phyloP scores from a whole-genome alignment of 345 rosid species.

The Pseudoturritis turrita region DNA sequence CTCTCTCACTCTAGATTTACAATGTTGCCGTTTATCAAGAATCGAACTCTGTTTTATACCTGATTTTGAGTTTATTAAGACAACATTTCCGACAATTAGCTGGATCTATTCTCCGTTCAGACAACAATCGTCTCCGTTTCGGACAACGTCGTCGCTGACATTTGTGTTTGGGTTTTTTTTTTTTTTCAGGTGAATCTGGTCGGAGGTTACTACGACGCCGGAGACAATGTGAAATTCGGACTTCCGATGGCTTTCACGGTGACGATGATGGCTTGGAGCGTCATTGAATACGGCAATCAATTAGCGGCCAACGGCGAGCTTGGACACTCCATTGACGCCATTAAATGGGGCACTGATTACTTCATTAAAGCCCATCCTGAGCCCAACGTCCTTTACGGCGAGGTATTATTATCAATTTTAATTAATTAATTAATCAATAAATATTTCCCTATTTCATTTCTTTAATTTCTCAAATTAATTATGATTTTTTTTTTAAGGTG shows the following conservation, averaged over 20 bases:
- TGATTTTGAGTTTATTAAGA: not conserved
- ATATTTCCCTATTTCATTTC: not conserved
- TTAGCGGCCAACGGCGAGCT: slow-evolving; percentile 76
- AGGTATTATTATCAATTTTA: slow-evolving; percentile 37
- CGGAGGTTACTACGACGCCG: slow-evolving; percentile 99
- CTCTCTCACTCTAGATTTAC: not conserved
- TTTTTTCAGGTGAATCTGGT: slow-evolving; percentile 79
- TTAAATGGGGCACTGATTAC: slow-evolving; percentile 98
- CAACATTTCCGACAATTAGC: not conserved
- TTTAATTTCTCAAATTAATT: not conserved
- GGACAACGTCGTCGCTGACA: not conserved
- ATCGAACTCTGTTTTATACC: not conserved
- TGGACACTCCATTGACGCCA: slow-evolving; percentile 75
- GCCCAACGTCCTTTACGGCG: slow-evolving; percentile 90
- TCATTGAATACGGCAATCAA: slow-evolving; percentile 82
- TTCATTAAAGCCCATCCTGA: slow-evolving; percentile 95
- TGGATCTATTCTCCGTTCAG: not conserved
- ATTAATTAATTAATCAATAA: not conserved
- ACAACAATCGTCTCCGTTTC: not conserved
- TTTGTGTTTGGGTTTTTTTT: not conserved
- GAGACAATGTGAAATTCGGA: slow-evolving; percentile 99
- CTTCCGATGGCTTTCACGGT: slow-evolving; percentile 97
- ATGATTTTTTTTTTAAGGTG: slow-evolving; percentile 42
- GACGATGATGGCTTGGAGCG: slow-evolving; percentile 99
- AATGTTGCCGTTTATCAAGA: not conserved